phyloP scores from a whole-genome alignment of 306 rosid genomes.

The Hippophae tibetana region DNA sequence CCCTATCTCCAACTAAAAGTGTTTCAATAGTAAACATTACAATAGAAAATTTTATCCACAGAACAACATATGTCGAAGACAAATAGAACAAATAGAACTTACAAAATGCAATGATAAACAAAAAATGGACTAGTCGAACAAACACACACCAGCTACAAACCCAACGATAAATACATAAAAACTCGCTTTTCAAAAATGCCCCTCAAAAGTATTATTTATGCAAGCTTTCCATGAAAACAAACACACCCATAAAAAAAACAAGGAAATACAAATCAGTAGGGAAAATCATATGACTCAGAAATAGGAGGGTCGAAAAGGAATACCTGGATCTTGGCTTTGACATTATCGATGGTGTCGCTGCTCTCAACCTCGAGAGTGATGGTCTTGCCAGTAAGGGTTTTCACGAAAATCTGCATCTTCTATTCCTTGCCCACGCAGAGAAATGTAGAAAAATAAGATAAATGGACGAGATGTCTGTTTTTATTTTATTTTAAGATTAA shows the following conservation, averaged over 20 bases:
- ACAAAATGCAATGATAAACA: too few species aligned
- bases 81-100: neutral
- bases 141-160: too few species aligned
- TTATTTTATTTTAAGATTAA: too few species aligned
- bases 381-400: constrained; percentile 43
- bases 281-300: neutral
- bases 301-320: neutral
- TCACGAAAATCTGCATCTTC: constrained; percentile 44
- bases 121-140: too few species aligned
- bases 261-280: neutral
- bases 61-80: neutral
- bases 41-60: neutral
- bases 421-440: neutral
- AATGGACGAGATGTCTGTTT: neutral
- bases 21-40: neutral
- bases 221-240: too few species aligned
- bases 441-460: constrained; percentile 1
- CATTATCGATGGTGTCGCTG: constrained; percentile 44
- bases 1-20: neutral
- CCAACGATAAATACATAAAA: too few species aligned
- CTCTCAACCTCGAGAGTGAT: constrained; percentile 48
- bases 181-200: too few species aligned
- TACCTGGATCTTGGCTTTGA: constrained; percentile 45
- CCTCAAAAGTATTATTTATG: too few species aligned
- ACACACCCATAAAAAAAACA: neutral